These are phyloP conservation scores for Ganoderma boninense DNA, from an alignment of 1,284 basidiomycete genomes.

Conservation along the genomic window DNA sequence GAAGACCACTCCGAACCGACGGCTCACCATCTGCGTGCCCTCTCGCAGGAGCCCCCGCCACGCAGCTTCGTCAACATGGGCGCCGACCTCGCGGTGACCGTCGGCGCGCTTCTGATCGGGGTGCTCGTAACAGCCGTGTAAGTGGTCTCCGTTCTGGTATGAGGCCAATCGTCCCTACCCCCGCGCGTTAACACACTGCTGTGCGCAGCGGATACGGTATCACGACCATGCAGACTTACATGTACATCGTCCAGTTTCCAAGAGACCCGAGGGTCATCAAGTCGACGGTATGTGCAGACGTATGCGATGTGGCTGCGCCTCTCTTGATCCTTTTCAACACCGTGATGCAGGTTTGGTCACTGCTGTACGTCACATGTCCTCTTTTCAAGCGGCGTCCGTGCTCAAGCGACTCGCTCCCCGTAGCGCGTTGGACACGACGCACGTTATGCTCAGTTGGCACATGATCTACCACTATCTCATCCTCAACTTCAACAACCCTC, in stretches of 20 bases:
- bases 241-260: constrained; percentile 24
- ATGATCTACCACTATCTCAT: constrained; percentile 32
- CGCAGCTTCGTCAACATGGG: neutral
- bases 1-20: neutral
- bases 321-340: too few species aligned
- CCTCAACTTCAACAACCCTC: constrained; percentile 25
- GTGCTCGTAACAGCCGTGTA: constrained; percentile 28
- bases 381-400: neutral
- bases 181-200: neutral
- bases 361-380: constrained; percentile 11
- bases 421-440: constrained; percentile 23
- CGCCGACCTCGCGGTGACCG: constrained; percentile 13
- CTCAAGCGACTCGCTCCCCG: neutral
- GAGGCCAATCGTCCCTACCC: too few species aligned
- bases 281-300: constrained; percentile 20
- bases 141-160: neutral
- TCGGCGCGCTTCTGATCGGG: constrained; percentile 29
- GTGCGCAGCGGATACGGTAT: constrained; percentile 25
- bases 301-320: neutral
- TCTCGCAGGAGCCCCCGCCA: neutral
- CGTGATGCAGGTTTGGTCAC: constrained; percentile 19
- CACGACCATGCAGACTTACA: constrained; percentile 29
- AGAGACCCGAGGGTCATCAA: constrained; percentile 23
- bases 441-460: constrained; percentile 27
- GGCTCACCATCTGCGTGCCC: neutral